These are phyloP conservation scores for Lepidium africanum DNA, from an alignment of 345 rosid species.

Conservation along the genomic window DNA sequence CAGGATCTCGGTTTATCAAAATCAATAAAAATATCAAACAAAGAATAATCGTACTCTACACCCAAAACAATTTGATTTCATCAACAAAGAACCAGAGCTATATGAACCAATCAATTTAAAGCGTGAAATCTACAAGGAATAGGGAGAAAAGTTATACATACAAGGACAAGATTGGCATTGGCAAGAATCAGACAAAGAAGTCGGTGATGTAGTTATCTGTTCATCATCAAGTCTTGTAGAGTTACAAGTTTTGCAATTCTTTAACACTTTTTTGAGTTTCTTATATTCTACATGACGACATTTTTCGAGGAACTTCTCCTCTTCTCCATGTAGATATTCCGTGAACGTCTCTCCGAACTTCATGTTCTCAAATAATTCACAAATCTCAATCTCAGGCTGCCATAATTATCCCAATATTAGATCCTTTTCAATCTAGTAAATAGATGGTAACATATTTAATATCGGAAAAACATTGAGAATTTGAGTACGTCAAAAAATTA, in stretches of 20 bases:
- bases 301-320: conserved; percentile 45
- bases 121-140: neutral
- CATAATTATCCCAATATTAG: neutral
- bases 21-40: no score
- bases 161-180: conserved; percentile 59
- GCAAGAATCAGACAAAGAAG: conserved; percentile 18
- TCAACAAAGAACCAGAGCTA: no score
- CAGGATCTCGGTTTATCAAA: no score
- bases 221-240: conserved; percentile 21
- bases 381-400: conserved; percentile 4
- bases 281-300: conserved; percentile 80
- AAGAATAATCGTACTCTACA: no score
- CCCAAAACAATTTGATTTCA: no score
- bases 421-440: neutral
- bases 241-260: conserved; percentile 57
- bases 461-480: neutral
- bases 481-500: neutral
- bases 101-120: no score
- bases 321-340: conserved; percentile 72
- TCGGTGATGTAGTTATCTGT: conserved; percentile 3
- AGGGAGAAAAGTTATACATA: conserved; percentile 20
- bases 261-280: conserved; percentile 75
- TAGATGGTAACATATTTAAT: neutral
- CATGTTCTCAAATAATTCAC: conserved; percentile 34
- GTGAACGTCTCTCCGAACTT: conserved; percentile 84